Conservation (phyloP, 257 asterid species). For the Craterostigma plantagineum region DNA sequence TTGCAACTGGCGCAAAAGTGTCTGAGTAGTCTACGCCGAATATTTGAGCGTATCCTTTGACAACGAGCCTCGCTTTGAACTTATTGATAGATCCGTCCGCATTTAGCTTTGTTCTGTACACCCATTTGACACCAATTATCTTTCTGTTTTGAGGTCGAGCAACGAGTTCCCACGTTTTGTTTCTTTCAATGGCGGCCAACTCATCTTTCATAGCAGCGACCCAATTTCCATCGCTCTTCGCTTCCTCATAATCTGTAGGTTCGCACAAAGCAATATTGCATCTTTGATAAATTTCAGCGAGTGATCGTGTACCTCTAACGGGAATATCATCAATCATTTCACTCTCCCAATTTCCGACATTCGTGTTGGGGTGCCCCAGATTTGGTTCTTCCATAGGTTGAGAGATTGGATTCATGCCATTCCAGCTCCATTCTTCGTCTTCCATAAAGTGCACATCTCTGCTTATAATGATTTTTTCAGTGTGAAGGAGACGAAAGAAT, state of each 20-base stretch:
- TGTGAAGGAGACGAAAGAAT: no score
- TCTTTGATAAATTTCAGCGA: constrained; percentile 7
- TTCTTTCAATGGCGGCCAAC: constrained; percentile 2
- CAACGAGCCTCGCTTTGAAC: background rate
- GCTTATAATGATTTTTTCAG: background rate
- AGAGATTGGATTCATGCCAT: background rate
- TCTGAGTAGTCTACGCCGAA: background rate
- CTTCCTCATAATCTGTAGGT: constrained; percentile 4
- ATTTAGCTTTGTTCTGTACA: background rate
- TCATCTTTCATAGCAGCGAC: constrained; percentile 2
- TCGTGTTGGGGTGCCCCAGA: no score
- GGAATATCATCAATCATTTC: background rate
- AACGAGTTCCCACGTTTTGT: background rate
- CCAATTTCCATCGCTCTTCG: background rate
- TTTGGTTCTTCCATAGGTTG: no score
- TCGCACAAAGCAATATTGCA: constrained; percentile 2
- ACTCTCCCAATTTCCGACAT: background rate
- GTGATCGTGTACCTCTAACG: background rate
- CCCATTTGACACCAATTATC: constrained; percentile 3
- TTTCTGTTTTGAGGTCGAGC: constrained; percentile 1
- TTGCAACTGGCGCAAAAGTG: background rate
- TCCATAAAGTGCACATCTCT: constrained; percentile 6
- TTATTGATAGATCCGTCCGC: background rate
- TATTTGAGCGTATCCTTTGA: background rate
- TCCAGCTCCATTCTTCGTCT: constrained; percentile 4